Evolutionary conservation across 768 basidiomycete species (phyloP).

Genomic region (Lentinula sp.): DNA sequence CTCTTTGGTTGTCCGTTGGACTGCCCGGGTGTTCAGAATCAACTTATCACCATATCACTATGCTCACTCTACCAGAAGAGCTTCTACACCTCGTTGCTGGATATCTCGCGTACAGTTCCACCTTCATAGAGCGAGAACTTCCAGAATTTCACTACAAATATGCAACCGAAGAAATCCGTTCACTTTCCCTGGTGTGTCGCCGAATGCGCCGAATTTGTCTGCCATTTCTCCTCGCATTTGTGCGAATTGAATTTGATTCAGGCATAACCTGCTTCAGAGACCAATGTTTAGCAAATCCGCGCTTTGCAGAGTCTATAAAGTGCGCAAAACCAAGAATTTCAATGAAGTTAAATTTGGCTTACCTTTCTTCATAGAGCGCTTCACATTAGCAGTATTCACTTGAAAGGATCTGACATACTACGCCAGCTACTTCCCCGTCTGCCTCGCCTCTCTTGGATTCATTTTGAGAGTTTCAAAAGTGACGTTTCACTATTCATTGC

Average conservation of each 20-base stretch:
- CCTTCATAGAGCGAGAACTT: background rate
- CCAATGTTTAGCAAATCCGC: background rate
- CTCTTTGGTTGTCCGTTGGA: too few species aligned
- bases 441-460: background rate
- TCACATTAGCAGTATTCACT: background rate
- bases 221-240: background rate
- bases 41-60: too few species aligned
- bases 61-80: background rate
- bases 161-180: background rate
- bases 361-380: background rate
- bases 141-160: background rate
- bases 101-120: background rate
- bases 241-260: background rate
- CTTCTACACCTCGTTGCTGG: background rate
- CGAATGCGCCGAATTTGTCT: background rate
- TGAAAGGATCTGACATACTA: background rate
- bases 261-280: background rate
- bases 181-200: background rate
- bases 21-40: too few species aligned
- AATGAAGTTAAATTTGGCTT: background rate
- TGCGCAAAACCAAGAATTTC: background rate
- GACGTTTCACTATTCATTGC: background rate
- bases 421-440: background rate
- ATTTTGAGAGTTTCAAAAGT: background rate
- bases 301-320: background rate